Evolutionary conservation across 2,329 filamentous ascomycete species (phyloP).

Genomic region (Penicillium polonicum): DNA sequence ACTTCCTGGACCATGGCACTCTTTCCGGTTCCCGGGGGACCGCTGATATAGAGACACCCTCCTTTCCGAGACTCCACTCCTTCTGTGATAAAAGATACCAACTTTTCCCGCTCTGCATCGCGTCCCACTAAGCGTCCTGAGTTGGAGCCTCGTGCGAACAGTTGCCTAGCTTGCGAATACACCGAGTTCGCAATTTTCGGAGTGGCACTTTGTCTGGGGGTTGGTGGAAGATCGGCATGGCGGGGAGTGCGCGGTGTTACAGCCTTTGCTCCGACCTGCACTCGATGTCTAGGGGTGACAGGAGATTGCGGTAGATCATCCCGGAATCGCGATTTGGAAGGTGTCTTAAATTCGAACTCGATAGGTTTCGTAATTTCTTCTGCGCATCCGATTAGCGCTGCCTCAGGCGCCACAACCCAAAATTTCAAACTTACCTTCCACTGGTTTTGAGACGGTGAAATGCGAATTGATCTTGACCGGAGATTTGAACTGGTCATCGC

Average conservation of each 20-base stretch:
- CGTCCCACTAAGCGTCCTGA: conserved; percentile 76
- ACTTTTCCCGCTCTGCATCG: conserved; percentile 64
- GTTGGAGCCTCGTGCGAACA: conserved; percentile 78
- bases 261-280: conserved; percentile 72
- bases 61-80: conserved; percentile 61
- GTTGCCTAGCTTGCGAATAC: conserved; percentile 81
- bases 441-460: conserved; percentile 41
- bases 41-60: conserved; percentile 91
- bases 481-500: conserved; percentile 45
- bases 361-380: conserved; percentile 46
- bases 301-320: conserved; percentile 72
- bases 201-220: conserved; percentile 65
- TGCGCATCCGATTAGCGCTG: conserved; percentile 22
- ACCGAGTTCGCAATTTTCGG: conserved; percentile 66
- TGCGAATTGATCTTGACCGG: conserved; percentile 49
- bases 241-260: conserved; percentile 73
- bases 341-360: conserved; percentile 45
- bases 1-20: conserved; percentile 88
- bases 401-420: background rate
- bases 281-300: conserved; percentile 78
- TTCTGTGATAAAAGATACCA: conserved; percentile 67
- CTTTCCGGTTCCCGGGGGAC: conserved; percentile 93
- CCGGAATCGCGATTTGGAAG: conserved; percentile 61
- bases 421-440: conserved; percentile 32
- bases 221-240: conserved; percentile 23